Base-by-base conservation (phyloP, 1,284 basidiomycete species). In the Pseudozyma sp. region DNA sequence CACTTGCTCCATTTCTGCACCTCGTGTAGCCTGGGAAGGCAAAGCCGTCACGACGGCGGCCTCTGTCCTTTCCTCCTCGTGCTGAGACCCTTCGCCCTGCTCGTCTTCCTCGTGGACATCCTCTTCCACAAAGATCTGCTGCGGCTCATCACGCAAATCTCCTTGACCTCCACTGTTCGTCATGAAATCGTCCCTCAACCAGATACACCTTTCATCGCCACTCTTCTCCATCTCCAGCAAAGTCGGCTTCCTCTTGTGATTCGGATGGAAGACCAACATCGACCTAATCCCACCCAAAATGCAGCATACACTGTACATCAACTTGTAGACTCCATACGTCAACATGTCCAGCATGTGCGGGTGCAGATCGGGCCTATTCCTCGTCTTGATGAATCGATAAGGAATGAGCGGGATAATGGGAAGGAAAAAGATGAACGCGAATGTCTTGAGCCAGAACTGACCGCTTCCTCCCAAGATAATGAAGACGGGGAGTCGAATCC, bases 401-500 rank as follows among this genome's bases (percentile, higher is more conserved):
- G 50, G 59, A 9, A 72, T 19, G 13, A 66, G 44, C 1, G 70
- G 70, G 5, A 72, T 10, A 0, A 67, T 50, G 31, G 70, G 70
- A 1, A 60, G 35, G 45, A 66, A 59, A 25, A 72, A 3, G 56
- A 72, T 52, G 34, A 63, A 63, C 10, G 57, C 59, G 16, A 66
- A 67, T 4, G 38, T 58, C 5, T 42, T 34, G 2, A 66, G 40
- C 70, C 70, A 72, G 36, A 72, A 72, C n/a, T 56, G 45, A 35
- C 56, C 55, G 9, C 38, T 39, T 18, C 59, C 64, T 10, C 63
- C 63, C 18, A 72, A 52, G 2, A 72, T n/a, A 38, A 72, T 53
- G 38, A 72, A 67, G 54, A 67, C 53, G 44, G 64, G 70, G 11
- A 72, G 49, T 18, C 70, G 55, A 40, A 72, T 66, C 70, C 70